Conservation (phyloP, 2,329 filamentous ascomycete species). For the Pleurostoma richardsiae region DNA sequence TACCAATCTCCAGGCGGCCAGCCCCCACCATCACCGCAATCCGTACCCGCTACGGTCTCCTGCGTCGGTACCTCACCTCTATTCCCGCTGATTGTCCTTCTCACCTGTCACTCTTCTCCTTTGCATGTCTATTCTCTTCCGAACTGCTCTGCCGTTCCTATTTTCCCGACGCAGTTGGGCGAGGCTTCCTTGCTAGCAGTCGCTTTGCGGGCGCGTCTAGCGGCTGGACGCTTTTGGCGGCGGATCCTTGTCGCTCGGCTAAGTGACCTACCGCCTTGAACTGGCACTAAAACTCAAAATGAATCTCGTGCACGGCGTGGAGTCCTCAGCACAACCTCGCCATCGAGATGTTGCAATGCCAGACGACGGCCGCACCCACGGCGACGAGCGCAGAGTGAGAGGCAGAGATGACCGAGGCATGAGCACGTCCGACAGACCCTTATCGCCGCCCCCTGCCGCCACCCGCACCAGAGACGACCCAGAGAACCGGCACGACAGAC, state of each 20-base stretch:
- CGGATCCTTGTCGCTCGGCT: conserved; percentile 5
- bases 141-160: too few species aligned
- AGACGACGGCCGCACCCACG: conserved; percentile 29
- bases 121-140: too few species aligned
- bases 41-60: too few species aligned
- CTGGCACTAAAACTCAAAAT: conserved; percentile 21
- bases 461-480: conserved; percentile 10
- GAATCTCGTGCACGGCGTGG: conserved; percentile 19
- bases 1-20: too few species aligned
- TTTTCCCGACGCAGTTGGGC: too few species aligned
- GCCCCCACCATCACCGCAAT: too few species aligned
- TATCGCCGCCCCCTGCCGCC: conserved; percentile 19
- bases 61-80: too few species aligned
- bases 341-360: conserved; percentile 34
- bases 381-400: conserved; percentile 27
- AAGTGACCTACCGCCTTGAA: conserved; percentile 4
- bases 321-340: conserved; percentile 13
- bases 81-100: too few species aligned
- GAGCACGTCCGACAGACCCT: conserved; percentile 13
- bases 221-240: conserved; percentile 5
- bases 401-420: conserved; percentile 27
- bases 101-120: too few species aligned
- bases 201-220: conserved; percentile 4
- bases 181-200: too few species aligned
- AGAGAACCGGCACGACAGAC: conserved; percentile 14